phyloP scores from a whole-genome alignment of 306 rosid genomes.

The Vigna nakashimae region DNA sequence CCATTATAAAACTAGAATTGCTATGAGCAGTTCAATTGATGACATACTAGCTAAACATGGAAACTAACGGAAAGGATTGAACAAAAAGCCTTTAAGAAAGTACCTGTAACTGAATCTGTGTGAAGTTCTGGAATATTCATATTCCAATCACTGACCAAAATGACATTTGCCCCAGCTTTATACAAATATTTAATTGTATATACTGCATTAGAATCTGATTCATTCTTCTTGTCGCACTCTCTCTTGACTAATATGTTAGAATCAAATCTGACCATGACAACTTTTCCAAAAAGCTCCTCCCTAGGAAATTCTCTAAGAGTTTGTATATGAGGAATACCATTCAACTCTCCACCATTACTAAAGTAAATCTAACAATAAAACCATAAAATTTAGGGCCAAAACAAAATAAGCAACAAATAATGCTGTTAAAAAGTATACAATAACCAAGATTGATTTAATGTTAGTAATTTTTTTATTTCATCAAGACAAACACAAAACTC shows the following conservation, averaged over 20 bases:
- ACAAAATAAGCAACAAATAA: conserved; percentile 9
- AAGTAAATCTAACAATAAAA: conserved; percentile 49
- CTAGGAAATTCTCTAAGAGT: conserved; percentile 77
- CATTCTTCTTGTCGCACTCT: conserved; percentile 45
- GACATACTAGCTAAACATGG: conserved; percentile 3
- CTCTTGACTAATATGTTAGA: conserved; percentile 65
- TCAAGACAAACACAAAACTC: background rate
- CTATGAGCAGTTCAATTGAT: conserved; percentile 18
- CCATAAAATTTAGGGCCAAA: conserved; percentile 46
- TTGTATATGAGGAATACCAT: conserved; percentile 69
- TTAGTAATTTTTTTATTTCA: background rate
- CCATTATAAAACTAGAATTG: conserved; percentile 19
- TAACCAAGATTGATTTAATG: background rate
- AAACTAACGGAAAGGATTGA: conserved; percentile 34
- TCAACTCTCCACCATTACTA: conserved; percentile 57
- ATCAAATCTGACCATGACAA: conserved; percentile 85
- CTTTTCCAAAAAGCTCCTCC: conserved; percentile 77
- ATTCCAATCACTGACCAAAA: conserved; percentile 81
- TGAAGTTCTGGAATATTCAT: conserved; percentile 46
- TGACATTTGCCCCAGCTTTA: conserved; percentile 67
- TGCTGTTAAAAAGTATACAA: conserved; percentile 24
- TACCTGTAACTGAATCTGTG: conserved; percentile 68
- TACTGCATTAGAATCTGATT: conserved; percentile 51
- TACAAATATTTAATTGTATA: conserved; percentile 70
- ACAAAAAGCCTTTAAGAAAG: conserved; percentile 39